Base-by-base conservation (phyloP, 805 yeast species). In the Candida bentonensis region DNA sequence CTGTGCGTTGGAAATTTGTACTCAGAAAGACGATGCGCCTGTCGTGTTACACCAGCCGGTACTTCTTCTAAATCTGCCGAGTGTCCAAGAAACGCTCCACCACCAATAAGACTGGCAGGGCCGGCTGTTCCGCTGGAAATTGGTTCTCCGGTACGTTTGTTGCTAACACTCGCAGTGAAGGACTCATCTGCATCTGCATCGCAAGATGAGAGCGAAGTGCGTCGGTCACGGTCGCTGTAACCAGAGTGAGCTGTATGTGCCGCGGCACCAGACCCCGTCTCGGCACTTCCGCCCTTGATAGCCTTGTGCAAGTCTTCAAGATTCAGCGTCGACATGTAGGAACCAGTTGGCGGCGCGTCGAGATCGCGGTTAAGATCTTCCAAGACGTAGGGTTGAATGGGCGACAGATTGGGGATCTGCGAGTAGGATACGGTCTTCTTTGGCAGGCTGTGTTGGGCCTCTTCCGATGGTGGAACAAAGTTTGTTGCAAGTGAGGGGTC, bases 21-120 rank as follows among this genome's bases (percentile, higher is more conserved):
- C 41, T 75, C 72, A 13, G 72, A 73, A 22, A 88, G 62, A 11
- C 63, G 65, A 49, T 75, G 76, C 1, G 97, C 88, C 62, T 92
- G 98, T 49, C 98, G 73, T 41, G 76, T 79, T 44, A 92, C 76
- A 1, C 97, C 96, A 53, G 83, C 88, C 0, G 98, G 98, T 11
- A 92, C 96, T 62, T 92, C 98, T 61, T 92, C 98, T 47, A 92
- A 70, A 57, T 88, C 96, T 0, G 96, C 97, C 43, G 85, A 81
- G 55, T 84, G 94, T 5, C 36, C 36, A 11, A 30, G 5, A 30
- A 30, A 30, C 7, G 36, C 20, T 11, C 36, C 36, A 30, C 17
- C 20, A 11, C n/a, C 36, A 11, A 17, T 9, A 30, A 30, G n/a
- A 9, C 13, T 15, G 5, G 36, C 5, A 7, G 36, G 36, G 17